A percentile compares a stretch with the other conserved stretches of the same genome.
Evolutionary conservation across 2,329 filamentous ascomycete species (phyloP).

Genomic region (Xylaria sp.): DNA sequence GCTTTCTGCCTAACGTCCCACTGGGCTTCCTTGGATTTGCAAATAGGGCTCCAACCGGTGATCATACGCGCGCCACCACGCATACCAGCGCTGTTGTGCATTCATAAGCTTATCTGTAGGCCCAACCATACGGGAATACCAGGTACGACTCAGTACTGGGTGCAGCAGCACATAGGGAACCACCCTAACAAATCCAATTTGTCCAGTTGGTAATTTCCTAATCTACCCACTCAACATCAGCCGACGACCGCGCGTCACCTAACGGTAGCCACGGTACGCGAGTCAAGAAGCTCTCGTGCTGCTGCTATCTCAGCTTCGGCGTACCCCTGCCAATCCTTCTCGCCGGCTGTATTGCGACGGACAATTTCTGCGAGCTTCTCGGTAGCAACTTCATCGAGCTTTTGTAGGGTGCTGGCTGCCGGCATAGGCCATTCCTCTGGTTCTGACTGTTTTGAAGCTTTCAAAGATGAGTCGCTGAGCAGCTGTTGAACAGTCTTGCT

Average conservation of each 20-base stretch:
- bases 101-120: slow-evolving; percentile 34
- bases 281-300: slow-evolving; percentile 73
- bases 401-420: slow-evolving; percentile 68
- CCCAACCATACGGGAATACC: slow-evolving; percentile 23
- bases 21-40: slow-evolving; percentile 35
- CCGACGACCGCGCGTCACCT: slow-evolving; percentile 53
- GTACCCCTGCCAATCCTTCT: slow-evolving; percentile 79
- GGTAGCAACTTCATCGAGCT: slow-evolving; percentile 78
- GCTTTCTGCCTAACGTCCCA: slow-evolving; percentile 52
- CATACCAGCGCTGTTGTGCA: slow-evolving; percentile 33
- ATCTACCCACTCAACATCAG: slow-evolving; percentile 15
- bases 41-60: slow-evolving; percentile 47
- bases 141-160: slow-evolving; percentile 30
- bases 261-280: slow-evolving; percentile 58
- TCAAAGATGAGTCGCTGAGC: slow-evolving; percentile 55
- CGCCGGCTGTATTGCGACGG: slow-evolving; percentile 67
- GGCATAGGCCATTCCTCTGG: slow-evolving; percentile 65
- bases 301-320: slow-evolving; percentile 77
- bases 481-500: slow-evolving; percentile 62
- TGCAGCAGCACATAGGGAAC: slow-evolving; percentile 21
- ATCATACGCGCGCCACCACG: slow-evolving; percentile 38
- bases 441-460: slow-evolving; percentile 59
- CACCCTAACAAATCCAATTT: slow-evolving; percentile 21
- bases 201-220: neutral
- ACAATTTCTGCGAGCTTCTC: slow-evolving; percentile 82